Evolutionary conservation across 2,329 filamentous ascomycete species (phyloP), one percentile per base, ranked within the genome.

Genomic region (Alternaria angustiovoidea): DNA sequence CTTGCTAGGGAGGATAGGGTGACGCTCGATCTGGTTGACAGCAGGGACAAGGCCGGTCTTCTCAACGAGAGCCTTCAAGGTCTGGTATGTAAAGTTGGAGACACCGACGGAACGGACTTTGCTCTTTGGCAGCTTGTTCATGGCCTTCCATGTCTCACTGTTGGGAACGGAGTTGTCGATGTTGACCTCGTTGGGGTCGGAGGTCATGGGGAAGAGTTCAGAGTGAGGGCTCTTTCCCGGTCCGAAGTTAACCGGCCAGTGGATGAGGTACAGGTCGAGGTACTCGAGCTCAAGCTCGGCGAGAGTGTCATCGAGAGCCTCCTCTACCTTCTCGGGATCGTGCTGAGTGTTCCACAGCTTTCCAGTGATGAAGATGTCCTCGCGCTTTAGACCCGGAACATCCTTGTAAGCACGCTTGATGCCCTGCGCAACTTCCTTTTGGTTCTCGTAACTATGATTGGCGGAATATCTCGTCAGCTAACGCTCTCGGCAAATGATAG

Each of bases 301-400:
- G 92, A 83, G 72, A 86, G 90, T 84, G 62, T 87, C 85, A 59
- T 95, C 82, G 80, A 95, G 92, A 74, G 88, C 89, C 78, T 87
- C 87, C 78, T 83, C 85, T 74, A 94, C 93, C 69, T 85, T 85
- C 48, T 68, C 68, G 69, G 84, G 85, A 73, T 93, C 89, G 83
- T 96, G 92, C 86, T 93, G 95, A 67, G 89, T 89, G 83, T 94
- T 93, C 92, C 93, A 96, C 59, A 96, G 89, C 85, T 96, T 96
- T 78, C 90, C 93, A 63, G 93, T 94, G 58, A 74, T 72, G 62
- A 75, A 75, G 48, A 74, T 67, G 49, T 74, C 72, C 57, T 75
- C 71, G 44, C 69, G 70, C 65, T 72, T 73, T 38, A 70, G 63
- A 49, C 65, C 68, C 7, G 70, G 68, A 32, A 72, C 53, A 47